Evolutionary conservation across 1,284 basidiomycete genomes (phyloP), one percentile per base, ranked within the genome.

Genomic region (Inonotus hispidus): DNA sequence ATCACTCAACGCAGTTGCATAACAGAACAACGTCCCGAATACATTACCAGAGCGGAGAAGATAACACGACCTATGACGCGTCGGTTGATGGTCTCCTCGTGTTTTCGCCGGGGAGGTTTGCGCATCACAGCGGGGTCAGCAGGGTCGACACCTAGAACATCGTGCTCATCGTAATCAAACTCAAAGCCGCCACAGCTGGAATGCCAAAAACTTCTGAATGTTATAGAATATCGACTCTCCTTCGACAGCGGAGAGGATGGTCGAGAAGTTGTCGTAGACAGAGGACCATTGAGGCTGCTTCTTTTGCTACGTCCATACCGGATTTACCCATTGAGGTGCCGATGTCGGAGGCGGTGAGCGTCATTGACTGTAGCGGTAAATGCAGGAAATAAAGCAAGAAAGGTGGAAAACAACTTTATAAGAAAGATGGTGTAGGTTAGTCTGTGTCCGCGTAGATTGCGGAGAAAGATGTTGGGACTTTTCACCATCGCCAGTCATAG

Each of bases 181-280:
- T 87, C 62, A 99, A 78, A 1, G 95, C 95, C 11, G 96, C 95
- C 5, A 95, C 93, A 1, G 85, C 75, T 99, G 95, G 82, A 99
- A 99, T 39, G 90, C 85, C 55, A 98, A 77, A 80, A 99, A 98
- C 73, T 98, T 98, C 72, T 98, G 95, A 69, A 98, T 97, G 70
- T 99, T 98, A 77, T 96, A 93, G 74, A 98, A 99, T 69, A 98
- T 98, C 3, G 92, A 92, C 85, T 98, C 96, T 79, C 98, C 96
- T 75, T 98, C 95, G 50, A 98, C 87, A 1, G 95, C 96, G 7
- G 93, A 90, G 21, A 98, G 75, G 64, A 98, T 93, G 0, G 95
- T 98, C 60, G 86, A 90, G 72, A 98, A 98, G 74, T 98, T 96
- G 73, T 99, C 96, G 71, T 98, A 94, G 41, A 98, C 95, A n/a